Evolutionary conservation across 1,284 basidiomycete genomes (phyloP).

Genomic region (Kwoniella shivajii): DNA sequence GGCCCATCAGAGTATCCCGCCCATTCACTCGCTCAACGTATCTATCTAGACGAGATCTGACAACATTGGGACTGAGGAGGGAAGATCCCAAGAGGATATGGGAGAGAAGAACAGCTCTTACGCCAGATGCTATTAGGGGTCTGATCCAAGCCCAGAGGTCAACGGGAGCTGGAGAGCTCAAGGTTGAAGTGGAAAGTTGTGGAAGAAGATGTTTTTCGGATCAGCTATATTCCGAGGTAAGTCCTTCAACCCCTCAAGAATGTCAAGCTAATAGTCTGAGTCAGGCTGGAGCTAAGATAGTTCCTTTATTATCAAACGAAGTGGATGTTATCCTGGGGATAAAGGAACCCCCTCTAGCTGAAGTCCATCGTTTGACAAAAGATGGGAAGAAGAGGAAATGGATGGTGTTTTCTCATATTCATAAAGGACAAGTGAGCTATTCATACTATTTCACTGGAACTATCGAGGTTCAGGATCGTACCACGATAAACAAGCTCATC

Average conservation of each 20-base stretch:
- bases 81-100: slow-evolving; percentile 79
- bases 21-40: too few species aligned
- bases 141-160: slow-evolving; percentile 47
- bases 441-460: not conserved
- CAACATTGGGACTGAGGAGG: slow-evolving; percentile 66
- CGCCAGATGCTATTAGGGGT: slow-evolving; percentile 68
- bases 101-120: slow-evolving; percentile 83
- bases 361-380: slow-evolving; percentile 55
- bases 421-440: slow-evolving; percentile 61
- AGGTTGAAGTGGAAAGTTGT: slow-evolving; percentile 74
- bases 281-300: slow-evolving; percentile 74
- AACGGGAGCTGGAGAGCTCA: slow-evolving; percentile 56
- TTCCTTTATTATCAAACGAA: slow-evolving; percentile 60
- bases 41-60: slow-evolving; percentile 14
- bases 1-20: too few species aligned
- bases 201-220: slow-evolving; percentile 71
- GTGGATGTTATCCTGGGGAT: slow-evolving; percentile 81
- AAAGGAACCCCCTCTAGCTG: slow-evolving; percentile 75
- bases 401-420: slow-evolving; percentile 87
- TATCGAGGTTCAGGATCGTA: not conserved
- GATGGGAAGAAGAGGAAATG: slow-evolving; percentile 39
- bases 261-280: not conserved
- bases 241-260: too few species aligned
- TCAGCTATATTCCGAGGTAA: slow-evolving; percentile 67
- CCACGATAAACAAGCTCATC: slow-evolving; percentile 4